Base-by-base conservation (phyloP, 768 basidiomycete species). In the Stropharia rugosoannulata region DNA sequence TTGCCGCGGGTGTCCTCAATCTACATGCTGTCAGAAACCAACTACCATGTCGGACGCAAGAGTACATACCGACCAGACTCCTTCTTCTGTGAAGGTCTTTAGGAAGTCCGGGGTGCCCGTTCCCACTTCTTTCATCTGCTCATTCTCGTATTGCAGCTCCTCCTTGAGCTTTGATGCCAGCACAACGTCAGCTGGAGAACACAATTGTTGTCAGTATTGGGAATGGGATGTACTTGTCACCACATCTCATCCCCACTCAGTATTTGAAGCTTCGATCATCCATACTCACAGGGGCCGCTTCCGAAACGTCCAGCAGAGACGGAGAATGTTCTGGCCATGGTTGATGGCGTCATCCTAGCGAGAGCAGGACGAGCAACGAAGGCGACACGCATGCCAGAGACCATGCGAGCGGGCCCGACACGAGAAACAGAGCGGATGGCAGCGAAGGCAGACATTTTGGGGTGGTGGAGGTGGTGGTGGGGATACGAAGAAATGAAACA, bases 61-160 rank as follows among this genome's bases (percentile, higher is more conserved):
- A 25, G 36, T 10, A 74, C 84, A 39, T 56, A 92, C 93, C 72
- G 81, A 74, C 95, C 95, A 98, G 15, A 89, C 70, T 25, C 87
- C 86, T 65, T 86, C 78, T 49, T 71, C 75, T 67, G 83, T 81
- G 80, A 98, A 93, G 12, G 78, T 69, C 64, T 82, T 82, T 65
- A 98, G 64, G 68, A 93, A 95, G 44, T 90, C 90, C 27, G 95
- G 94, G 25, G 66, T 65, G 11, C 58, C 55, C 1, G 66, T 72
- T 0, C 65, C 56, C 10, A 66, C 52, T 32, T 66, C 65, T 32
- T 72, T 67, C 9, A 75, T 71, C 22, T 78, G 74, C 63, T 94
- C 87, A 57, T 82, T 76, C 75, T 99, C 95, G 68, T 89, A 97
- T 64, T 86, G 78, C 63, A 97, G 79, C 75, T 98, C 96, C 68